Evolutionary conservation across 176 grass and related monocot species (phyloP).

Genomic region (Stipa capillata): DNA sequence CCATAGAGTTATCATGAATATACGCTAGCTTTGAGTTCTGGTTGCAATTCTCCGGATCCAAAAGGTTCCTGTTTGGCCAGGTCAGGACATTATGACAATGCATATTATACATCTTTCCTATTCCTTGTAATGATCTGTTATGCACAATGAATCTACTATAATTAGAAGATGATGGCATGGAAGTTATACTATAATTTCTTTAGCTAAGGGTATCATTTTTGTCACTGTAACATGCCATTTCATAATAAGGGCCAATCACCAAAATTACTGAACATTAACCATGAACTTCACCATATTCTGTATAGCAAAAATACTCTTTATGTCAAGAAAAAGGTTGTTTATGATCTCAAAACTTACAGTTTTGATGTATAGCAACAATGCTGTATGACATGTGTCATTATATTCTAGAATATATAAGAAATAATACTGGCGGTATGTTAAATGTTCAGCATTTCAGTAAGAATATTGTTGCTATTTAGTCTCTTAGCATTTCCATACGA

Average conservation of each 20-base stretch:
- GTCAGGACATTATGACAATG: background rate
- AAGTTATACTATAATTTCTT: background rate
- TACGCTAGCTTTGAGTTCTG: slow-evolving; percentile 1
- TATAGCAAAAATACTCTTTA: background rate
- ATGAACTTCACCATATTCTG: background rate
- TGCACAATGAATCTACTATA: background rate
- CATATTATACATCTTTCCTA: background rate
- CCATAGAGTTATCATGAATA: background rate
- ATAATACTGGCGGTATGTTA: background rate
- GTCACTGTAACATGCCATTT: background rate
- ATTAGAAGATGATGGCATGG: background rate
- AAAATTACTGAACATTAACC: too few species aligned
- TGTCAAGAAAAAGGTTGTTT: background rate
- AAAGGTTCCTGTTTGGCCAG: slow-evolving; percentile 1
- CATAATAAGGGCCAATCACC: too few species aligned
- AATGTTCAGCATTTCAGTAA: background rate
- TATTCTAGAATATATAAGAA: background rate
- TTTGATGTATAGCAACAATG: too few species aligned
- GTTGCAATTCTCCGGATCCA: slow-evolving; percentile 5
- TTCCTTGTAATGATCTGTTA: background rate
- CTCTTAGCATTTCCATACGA: background rate
- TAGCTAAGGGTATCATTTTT: background rate
- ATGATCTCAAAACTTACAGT: background rate
- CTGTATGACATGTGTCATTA: background rate
- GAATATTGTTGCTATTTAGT: background rate